Evolutionary conservation across 176 grass and related monocot species (phyloP), one percentile per base, ranked within the genome.

Genomic region (Carex parvula): DNA sequence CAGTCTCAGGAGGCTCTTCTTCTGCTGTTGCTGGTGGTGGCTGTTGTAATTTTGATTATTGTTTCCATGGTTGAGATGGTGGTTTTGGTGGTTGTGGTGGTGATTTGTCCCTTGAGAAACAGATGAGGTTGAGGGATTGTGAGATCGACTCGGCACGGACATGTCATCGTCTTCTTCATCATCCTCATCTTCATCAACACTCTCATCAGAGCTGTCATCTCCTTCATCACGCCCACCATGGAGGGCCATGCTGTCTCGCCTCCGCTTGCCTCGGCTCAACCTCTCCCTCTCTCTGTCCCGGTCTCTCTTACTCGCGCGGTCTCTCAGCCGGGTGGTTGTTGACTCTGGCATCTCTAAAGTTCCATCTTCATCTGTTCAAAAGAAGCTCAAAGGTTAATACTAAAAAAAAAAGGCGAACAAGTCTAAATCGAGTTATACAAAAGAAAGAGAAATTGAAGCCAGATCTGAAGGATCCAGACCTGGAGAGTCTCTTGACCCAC

Each of bases 131-230:
- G 91, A 16, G 87, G 89, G 54, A 92, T 90, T 20, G 87, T 94
- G 90, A 74, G 91, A 80, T 30, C 91, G 84, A 1, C 89, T 88
- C 65, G 88, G 85, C 60, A 86, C 24, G 14, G 72, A 68, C 20
- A 63, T 86, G 85, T 88, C 85, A 18, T 91, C 89, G 60, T 93
- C 93, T n/a, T 99, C 96, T 15, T 86, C 93, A 48, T 98, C 93
- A 0, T 93, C 96, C 21, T 93, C 89, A 10, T 92, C 92, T 29
- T 95, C 91, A 37, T 87, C 93, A 17, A 92, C 83, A 79, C 93
- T 99, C 13, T 95, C 96, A 24, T 95, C 96, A n/a, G 93, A 94
- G 70, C 86, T 89, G 16, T 99, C 93, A 56, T 99, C 96, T 44
- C 55, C 93, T 42, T 92, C 95, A 60, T 91, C 92, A 1, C 87